Conservation (phyloP, 192 early-diverging fungal genomes). For the Coemansia sp. region DNA sequence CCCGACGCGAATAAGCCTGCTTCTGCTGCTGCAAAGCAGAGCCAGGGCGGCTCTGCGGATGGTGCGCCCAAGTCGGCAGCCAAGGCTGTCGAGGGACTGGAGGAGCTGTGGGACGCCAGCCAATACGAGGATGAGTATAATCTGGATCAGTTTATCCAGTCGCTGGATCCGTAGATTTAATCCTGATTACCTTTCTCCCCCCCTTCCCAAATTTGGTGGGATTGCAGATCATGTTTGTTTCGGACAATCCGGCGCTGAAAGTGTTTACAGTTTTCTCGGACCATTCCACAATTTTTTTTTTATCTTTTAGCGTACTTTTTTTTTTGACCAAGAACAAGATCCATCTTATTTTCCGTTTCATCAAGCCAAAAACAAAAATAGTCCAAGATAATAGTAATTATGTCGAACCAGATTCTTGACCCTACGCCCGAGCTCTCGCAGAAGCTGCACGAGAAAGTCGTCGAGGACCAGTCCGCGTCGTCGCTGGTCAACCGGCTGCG, state of each 20-base stretch:
- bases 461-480: slow-evolving; percentile 29
- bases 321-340: too few species aligned
- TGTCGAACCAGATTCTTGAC: slow-evolving; percentile 31
- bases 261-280: not conserved
- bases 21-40: too few species aligned
- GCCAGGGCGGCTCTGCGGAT: slow-evolving; percentile 28
- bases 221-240: too few species aligned
- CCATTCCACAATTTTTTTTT: not conserved
- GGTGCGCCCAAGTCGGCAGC: slow-evolving; percentile 60
- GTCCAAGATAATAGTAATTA: not conserved
- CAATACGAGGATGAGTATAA: slow-evolving; percentile 87
- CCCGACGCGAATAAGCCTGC: slow-evolving; percentile 43
- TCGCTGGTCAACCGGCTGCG: slow-evolving; percentile 43
- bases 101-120: slow-evolving; percentile 87
- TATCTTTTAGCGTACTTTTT: not conserved
- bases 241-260: not conserved
- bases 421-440: slow-evolving; percentile 52
- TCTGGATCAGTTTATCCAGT: slow-evolving; percentile 71
- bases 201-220: too few species aligned
- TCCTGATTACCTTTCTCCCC: too few species aligned
- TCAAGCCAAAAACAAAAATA: too few species aligned
- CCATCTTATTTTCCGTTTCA: too few species aligned
- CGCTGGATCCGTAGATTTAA: slow-evolving; percentile 35
- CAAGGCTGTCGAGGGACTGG: slow-evolving; percentile 62
- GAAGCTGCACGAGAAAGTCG: slow-evolving; percentile 44